Base-by-base conservation (phyloP, 306 rosid genomes). In the Myrica gale region DNA sequence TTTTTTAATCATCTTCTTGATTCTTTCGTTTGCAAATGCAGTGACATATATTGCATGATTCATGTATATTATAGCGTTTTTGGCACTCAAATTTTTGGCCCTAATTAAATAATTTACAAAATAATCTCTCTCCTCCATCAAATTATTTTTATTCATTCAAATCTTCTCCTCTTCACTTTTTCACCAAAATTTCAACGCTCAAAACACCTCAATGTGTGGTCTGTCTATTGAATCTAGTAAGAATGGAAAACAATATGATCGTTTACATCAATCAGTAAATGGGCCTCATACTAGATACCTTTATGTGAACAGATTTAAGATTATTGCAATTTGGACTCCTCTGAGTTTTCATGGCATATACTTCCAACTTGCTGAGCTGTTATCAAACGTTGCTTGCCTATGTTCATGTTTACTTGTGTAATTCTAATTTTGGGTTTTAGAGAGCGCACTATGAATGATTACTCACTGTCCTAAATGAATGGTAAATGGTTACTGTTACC, bases 401-500 rank as follows among this genome's bases (percentile, higher is more conserved):
- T 26, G 20, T 58, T 23, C 66, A 10, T 10, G 39, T 58, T 6
- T 23, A 9, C 6, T 7, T n/a, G 15, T 50, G 23, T 54, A 57
- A 8, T 21, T 4, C 8, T 57, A 21, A 9, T 19, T 21, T 57
- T 57, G 37, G 63, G 63, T 20, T 56, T 19, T 56, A 56, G 32
- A 57, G 63, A 57, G 32, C 46, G 26, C 32, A 44, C 43, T 61
- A 61, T 61, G 10, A 4, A 62, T 12, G 39, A 39, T 66, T 2
- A 42, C 8, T 66, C 13, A 7, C 15, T 41, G 32, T n/a, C 70
- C 50, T 17, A 66, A 65, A 66, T 42, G 70, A 20, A 42, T 10
- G n/a, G 48, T 66, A 73, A 74, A 41, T 69, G 53, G 71, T 71
- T 46, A 51, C 53, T 42, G 45, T 52, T 71, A 54, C 26, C 58